phyloP scores from a whole-genome alignment of 2,329 filamentous ascomycete genomes.

The Phoma sp. region DNA sequence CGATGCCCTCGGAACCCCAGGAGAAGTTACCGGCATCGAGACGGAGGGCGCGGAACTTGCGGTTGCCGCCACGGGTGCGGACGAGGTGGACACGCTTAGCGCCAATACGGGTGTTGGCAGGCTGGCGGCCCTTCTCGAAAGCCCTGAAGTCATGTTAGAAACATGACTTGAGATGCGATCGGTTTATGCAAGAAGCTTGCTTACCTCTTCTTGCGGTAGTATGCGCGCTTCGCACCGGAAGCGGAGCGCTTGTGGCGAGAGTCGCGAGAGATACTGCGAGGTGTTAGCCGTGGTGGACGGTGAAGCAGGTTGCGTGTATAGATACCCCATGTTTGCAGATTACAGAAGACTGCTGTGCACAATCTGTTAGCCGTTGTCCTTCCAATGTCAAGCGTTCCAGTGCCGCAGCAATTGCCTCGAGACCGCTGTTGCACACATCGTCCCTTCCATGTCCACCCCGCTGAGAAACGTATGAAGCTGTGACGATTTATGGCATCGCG shows the following conservation, averaged over 20 bases:
- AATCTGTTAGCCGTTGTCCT: constrained; percentile 39
- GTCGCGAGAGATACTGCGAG: constrained; percentile 92
- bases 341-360: constrained; percentile 52
- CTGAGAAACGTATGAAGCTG: constrained; percentile 26
- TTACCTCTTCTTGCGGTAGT: constrained; percentile 66
- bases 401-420: constrained; percentile 24
- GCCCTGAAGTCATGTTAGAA: constrained; percentile 78
- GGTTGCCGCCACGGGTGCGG: constrained; percentile 97
- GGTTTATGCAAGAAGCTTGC: constrained; percentile 57
- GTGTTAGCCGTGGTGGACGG: constrained; percentile 45
- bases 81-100: constrained; percentile 95
- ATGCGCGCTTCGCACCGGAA: constrained; percentile 86
- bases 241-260: constrained; percentile 99
- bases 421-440: constrained; percentile 5
- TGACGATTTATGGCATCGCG: constrained; percentile 25
- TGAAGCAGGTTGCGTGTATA: constrained; percentile 21
- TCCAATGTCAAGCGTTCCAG: constrained; percentile 4
- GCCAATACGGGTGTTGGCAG: constrained; percentile 99
- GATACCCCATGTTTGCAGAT: constrained; percentile 62
- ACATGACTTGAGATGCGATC: constrained; percentile 70
- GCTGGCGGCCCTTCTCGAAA: constrained; percentile 99
- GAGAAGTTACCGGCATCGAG: constrained; percentile 99
- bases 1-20: constrained; percentile 96
- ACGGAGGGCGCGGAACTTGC: constrained; percentile 98
- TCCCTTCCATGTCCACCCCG: constrained; percentile 7